Percentiles rank a stretch among this genome's conserved stretches.
Evolutionary conservation across 164 flowering plant genomes (phyloP).

Genomic region (Annona squamosa): DNA sequence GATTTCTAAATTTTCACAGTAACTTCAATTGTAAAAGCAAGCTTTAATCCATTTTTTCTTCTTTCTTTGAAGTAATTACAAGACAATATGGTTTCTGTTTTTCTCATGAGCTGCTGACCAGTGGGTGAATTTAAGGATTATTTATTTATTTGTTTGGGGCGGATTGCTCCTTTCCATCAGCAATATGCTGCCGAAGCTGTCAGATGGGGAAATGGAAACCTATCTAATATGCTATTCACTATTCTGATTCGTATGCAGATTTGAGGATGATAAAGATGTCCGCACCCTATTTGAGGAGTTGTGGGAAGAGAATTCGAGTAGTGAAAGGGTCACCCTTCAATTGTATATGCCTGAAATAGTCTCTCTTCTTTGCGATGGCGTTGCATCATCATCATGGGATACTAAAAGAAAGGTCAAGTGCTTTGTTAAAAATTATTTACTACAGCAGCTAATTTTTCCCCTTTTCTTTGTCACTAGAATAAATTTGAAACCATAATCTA

Average conservation of each 20-base stretch:
- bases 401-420: conserved; percentile 70
- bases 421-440: neutral
- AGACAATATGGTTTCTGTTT: too few species aligned
- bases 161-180: too few species aligned
- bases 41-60: too few species aligned
- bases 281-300: conserved; percentile 71
- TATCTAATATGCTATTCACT: too few species aligned
- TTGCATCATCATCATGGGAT: conserved; percentile 82
- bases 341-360: conserved; percentile 72
- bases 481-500: neutral
- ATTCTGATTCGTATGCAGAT: conserved; percentile 38
- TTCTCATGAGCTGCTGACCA: too few species aligned
- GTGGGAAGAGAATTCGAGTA: conserved; percentile 88
- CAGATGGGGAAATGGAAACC: too few species aligned
- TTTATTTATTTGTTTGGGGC: too few species aligned
- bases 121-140: too few species aligned
- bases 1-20: too few species aligned
- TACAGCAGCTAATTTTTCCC: neutral
- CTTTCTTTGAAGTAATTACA: too few species aligned
- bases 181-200: too few species aligned
- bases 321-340: conserved; percentile 81
- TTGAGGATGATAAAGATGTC: conserved; percentile 86
- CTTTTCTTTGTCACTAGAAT: neutral
- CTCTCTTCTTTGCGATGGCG: conserved; percentile 54
- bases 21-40: too few species aligned